These are phyloP conservation scores for Paxillus rubicundulus DNA, from an alignment of 768 basidiomycete genomes.

Conservation along the genomic window DNA sequence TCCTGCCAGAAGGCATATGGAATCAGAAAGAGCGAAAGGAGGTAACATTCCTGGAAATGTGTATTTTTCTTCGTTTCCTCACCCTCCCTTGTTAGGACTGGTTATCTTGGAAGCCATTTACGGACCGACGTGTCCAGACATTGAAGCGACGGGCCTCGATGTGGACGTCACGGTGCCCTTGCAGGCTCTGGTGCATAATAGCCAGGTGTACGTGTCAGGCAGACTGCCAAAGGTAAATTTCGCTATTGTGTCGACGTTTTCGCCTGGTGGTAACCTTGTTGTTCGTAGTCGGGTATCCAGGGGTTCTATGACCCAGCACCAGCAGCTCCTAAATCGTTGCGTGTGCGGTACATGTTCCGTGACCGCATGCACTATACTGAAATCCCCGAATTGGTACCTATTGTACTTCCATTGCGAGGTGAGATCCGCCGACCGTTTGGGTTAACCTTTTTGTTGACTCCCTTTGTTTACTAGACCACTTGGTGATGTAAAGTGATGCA, in stretches of 20 bases:
- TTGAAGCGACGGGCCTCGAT: constrained; percentile 51
- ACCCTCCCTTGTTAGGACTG: constrained; percentile 49
- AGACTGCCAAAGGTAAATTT: constrained; percentile 65
- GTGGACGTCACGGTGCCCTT: constrained; percentile 80
- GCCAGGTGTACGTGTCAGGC: constrained; percentile 75
- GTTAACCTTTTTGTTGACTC: constrained; percentile 5
- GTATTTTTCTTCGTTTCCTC: constrained; percentile 12
- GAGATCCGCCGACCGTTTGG: constrained; percentile 29
- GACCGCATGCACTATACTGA: constrained; percentile 74
- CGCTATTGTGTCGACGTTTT: neutral
- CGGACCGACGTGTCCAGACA: constrained; percentile 52
- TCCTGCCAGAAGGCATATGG: constrained; percentile 59
- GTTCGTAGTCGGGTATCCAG: constrained; percentile 60
- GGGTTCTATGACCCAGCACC: constrained; percentile 90
- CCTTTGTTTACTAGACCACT: constrained; percentile 20
- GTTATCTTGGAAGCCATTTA: constrained; percentile 76
- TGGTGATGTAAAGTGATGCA: constrained; percentile 21
- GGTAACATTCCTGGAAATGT: constrained; percentile 42
- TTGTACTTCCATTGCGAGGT: constrained; percentile 77
- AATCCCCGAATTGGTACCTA: constrained; percentile 64
- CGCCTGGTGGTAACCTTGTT: constrained; percentile 3
- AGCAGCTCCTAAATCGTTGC: constrained; percentile 64
- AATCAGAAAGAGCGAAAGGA: constrained; percentile 62
- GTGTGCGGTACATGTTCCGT: constrained; percentile 75
- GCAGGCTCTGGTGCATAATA: constrained; percentile 76